These are phyloP conservation scores for Anacardium occidentale DNA, from an alignment of 345 rosid species.

Conservation along the genomic window DNA sequence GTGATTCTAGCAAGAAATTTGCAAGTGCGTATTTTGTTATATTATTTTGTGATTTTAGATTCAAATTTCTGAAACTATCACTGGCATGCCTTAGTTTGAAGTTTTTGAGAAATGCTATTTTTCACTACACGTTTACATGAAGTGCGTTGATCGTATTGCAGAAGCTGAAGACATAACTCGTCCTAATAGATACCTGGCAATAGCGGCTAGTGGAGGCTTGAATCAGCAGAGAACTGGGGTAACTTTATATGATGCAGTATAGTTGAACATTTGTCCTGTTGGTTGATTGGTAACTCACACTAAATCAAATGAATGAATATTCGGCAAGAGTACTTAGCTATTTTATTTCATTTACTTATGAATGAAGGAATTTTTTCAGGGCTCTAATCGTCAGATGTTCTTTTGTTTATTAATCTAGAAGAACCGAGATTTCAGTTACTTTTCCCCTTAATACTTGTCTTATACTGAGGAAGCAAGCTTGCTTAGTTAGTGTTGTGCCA, in stretches of 20 bases:
- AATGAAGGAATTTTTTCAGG: background rate
- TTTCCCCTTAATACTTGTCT: background rate
- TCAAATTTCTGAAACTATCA: background rate
- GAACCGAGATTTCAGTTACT: background rate
- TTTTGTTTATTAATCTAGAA: too few relatives aligned
- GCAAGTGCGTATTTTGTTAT: conserved; percentile 44
- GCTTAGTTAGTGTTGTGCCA: background rate
- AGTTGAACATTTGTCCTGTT: background rate
- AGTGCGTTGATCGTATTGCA: conserved; percentile 28
- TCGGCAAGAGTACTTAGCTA: background rate
- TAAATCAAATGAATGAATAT: background rate
- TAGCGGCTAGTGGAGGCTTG: conserved; percentile 90
- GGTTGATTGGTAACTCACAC: background rate
- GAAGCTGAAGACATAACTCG: conserved; percentile 54
- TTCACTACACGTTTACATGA: conserved; percentile 6
- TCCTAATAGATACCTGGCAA: conserved; percentile 60
- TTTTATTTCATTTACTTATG: background rate
- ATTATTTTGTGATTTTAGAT: background rate
- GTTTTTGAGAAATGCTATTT: background rate
- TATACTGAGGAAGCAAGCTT: background rate
- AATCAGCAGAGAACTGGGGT: conserved; percentile 98
- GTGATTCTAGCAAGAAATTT: conserved; percentile 64
- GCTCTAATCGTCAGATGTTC: background rate
- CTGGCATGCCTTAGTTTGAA: background rate
- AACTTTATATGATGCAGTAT: conserved; percentile 20